Base-by-base conservation (phyloP, 176 grass and related monocot species). In the Carex scoparia region DNA sequence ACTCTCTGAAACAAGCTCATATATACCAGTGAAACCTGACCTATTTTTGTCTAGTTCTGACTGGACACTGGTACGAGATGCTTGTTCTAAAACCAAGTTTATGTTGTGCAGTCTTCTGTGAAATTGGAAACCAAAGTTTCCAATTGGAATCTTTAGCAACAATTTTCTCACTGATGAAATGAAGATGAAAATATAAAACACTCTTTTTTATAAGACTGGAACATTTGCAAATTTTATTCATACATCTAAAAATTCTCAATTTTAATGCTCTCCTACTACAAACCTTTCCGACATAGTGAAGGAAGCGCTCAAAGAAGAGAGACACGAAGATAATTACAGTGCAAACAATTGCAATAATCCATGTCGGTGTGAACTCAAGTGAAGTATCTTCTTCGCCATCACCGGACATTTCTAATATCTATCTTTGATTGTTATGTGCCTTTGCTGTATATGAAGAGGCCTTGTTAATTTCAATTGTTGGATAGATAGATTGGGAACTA, bases 361-460 rank as follows among this genome's bases (percentile, higher is more conserved):
- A 98, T 54, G 95, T 98, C n/a, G 95, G 95, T 40, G 93, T 98
- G 87, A 83, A 76, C 91, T 95, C 91, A 13, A 98, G 82, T 65
- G 74, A 87, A 23, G 84, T 63, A 59, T 81, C 53, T 31, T 2
- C 64, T 28, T 15, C 72, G 31, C 79, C 86, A 44, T 68, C 86
- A 27, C 91, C 83, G 11, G 88, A 88, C 94, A 94, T 97, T 77
- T 86, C 59, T 65, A 14, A 46, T 65, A 63, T 32, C 27, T 81
- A 6, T 81, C 35, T 40, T 56, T 46, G 48, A 33, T 33, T 79
- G 18, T 79, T 57, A 32, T 32, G 60, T 65, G 33, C 54, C 38
- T 40, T 40, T 44, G 16, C 37, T 46, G 7, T 30, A 78, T 54
- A 81, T 42, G 40, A 65, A 65, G 33, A 28, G 5, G 10, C 40